These are phyloP conservation scores for Kwoniella sp. DNA, from an alignment of 768 basidiomycete genomes.

Conservation along the genomic window DNA sequence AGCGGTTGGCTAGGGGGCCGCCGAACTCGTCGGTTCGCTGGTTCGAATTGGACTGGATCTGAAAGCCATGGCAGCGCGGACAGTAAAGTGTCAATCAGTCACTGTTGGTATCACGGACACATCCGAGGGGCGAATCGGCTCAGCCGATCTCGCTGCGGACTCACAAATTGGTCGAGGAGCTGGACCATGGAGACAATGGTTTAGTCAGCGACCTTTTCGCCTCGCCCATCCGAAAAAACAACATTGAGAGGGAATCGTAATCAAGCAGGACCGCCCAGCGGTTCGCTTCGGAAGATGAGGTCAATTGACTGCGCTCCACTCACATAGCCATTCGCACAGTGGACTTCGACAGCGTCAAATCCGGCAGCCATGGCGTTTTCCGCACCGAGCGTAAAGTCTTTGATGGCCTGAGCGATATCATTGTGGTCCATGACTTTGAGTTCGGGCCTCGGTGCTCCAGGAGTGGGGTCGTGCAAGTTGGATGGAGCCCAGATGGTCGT, in stretches of 20 bases:
- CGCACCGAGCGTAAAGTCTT: conserved; percentile 63
- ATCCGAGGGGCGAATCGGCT: too few species aligned
- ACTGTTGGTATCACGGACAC: background rate
- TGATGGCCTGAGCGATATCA: conserved; percentile 59
- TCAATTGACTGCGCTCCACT: too few species aligned
- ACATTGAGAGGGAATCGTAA: too few species aligned
- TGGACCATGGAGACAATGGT: conserved; percentile 9
- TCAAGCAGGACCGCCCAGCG: conserved; percentile 33
- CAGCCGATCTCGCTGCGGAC: background rate
- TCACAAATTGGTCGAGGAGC: conserved; percentile 63
- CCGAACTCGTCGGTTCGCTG: conserved; percentile 68
- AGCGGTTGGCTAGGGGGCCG: conserved; percentile 66
- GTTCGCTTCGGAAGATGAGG: background rate
- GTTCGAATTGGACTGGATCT: conserved; percentile 63
- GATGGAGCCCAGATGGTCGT: background rate
- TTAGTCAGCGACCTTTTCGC: too few species aligned
- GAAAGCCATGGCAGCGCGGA: conserved; percentile 57
- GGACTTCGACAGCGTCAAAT: conserved; percentile 67
- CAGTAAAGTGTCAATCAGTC: conserved; percentile 61
- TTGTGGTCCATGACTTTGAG: conserved; percentile 47
- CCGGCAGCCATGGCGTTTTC: conserved; percentile 66
- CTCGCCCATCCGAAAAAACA: too few species aligned
- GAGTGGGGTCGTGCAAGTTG: background rate
- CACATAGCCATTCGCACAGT: conserved; percentile 56
- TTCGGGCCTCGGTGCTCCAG: background rate